Percentiles rank a stretch among this genome's conserved stretches.
These are phyloP conservation scores for Bimuria novae-zelandiae DNA, from an alignment of 2,329 filamentous ascomycete genomes.

Conservation along the genomic window DNA sequence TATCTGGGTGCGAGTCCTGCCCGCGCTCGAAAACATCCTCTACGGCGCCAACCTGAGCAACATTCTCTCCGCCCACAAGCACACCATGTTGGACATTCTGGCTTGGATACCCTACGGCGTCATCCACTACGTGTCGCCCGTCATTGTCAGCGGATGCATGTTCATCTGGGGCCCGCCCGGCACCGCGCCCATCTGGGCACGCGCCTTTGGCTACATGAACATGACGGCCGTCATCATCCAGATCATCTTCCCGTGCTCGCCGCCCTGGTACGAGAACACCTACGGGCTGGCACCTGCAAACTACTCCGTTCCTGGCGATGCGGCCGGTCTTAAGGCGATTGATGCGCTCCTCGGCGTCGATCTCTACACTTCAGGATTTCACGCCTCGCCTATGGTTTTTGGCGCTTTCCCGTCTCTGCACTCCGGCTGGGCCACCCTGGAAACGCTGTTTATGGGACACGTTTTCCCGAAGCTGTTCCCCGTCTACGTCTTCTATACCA, in stretches of 20 bases:
- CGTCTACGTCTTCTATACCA: slow-evolving; percentile 79
- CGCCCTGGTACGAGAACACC: slow-evolving; percentile 95
- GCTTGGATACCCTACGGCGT: slow-evolving; percentile 95
- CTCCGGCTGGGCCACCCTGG: slow-evolving; percentile 84
- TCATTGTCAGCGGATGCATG: slow-evolving; percentile 76
- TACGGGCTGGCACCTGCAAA: slow-evolving; percentile 90
- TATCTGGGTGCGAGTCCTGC: slow-evolving; percentile 94
- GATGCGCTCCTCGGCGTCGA: slow-evolving; percentile 90
- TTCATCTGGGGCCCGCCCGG: slow-evolving; percentile 90
- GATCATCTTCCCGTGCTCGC: slow-evolving; percentile 88
- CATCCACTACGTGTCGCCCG: slow-evolving; percentile 85
- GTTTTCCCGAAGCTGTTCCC: slow-evolving; percentile 83
- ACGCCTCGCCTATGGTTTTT: slow-evolving; percentile 86
- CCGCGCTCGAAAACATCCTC: slow-evolving; percentile 92
- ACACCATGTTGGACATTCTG: slow-evolving; percentile 79
- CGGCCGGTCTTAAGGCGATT: slow-evolving; percentile 85
- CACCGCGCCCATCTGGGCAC: slow-evolving; percentile 81
- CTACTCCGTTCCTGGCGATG: slow-evolving; percentile 87
- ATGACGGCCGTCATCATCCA: slow-evolving; percentile 86
- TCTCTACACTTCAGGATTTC: slow-evolving; percentile 91
- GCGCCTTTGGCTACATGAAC: slow-evolving; percentile 91
- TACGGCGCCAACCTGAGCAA: slow-evolving; percentile 96
- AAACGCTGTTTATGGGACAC: slow-evolving; percentile 91
- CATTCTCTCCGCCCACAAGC: slow-evolving; percentile 88
- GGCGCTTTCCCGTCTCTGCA: slow-evolving; percentile 94